Base-by-base conservation (phyloP, 345 rosid species). In the Erysimum cheiranthoides region DNA sequence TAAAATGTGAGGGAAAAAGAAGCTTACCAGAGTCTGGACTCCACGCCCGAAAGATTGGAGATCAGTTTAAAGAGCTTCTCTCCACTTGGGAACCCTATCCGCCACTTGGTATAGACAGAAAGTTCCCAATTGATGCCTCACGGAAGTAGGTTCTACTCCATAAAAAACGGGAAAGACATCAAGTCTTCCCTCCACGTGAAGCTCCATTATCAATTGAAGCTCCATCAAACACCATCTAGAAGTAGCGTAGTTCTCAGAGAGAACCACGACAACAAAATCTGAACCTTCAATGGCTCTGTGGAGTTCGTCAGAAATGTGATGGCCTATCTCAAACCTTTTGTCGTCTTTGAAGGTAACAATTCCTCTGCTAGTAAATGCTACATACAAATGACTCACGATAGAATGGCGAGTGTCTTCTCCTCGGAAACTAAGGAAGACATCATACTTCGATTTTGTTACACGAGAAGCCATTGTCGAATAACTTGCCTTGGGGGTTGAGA, bases 101-200 rank as follows among this genome's bases (percentile, higher is more conserved):
- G 2, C 52, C 17, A 0, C 10, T 0, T 25, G 59, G 53, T 61
- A 40, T 4, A 79, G 42, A 25, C 16, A 49, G 16, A 68, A 79
- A 40, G 50, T 70, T 59, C 73, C 61, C 2, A 0, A 5, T 50
- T 80, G 75, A 10, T 69, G 27, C 45, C 73, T 58, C 5, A 58
- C 71, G 10, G 2, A 28, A 5, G 79, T 68, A 0, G 79, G 82
- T 4, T 63, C 30, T 6, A 78, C 61, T 4, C 30, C 8, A n/a
- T 59, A 51, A 70, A 78, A 78, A 38, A 78, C n/a, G 4, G 79
- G 82, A 14, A 79, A 6, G 7, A 74, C 82, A 1, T 1, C 14
- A 10, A 62, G 14, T 14, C 30, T 31, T 3, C 14, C 3, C 0
- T 13, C 18, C 42, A 38, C 27, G 11, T 9, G 40, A 59, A 40